Base-by-base conservation (phyloP, 352 stramenopile species). In the Globisporangium splendens region DNA sequence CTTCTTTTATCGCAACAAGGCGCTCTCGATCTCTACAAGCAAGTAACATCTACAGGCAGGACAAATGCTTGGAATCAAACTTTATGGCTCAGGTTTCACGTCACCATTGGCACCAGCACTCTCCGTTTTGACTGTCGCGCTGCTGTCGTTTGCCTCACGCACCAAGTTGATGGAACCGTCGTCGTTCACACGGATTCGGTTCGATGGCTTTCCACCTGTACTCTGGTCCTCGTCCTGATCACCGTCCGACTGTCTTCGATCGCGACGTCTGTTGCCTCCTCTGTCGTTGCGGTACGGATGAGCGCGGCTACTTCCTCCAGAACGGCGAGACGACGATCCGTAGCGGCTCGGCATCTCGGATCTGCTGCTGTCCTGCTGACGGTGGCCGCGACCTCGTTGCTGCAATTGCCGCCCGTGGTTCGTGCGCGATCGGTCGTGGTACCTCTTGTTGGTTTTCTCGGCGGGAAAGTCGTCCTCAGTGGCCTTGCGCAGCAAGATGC, bases 401-500 rank as follows among this genome's bases (percentile, higher is more conserved):
- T 56, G 49, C 13, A 56, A 22, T n/a, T 54, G 49, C 14, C 42
- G 50, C 7, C 52, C 35, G 12, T n/a, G n/a, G n/a, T 39, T 50
- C 6, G 43, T 20, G 35, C 55, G 33, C 42, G 63, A 64, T n/a
- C 82, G 79, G 28, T 83, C 72, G 56, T 92, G 82, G 68, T 92
- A 92, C 59, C 77, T 75, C 59, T 89, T 89, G 41, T 77, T 65
- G 11, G 72, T 61, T 61, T 94, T 94, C 63, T 94, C 84, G 0
- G 84, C 67, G 22, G 84, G 84, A 57, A 94, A 92, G 50, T 94
- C 84, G 20, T 92, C 78, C 33, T 76, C 68, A 0, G 82, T 94
- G 7, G 84, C 84, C 28, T 74, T 77, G 46, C 84, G 82, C 51
- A 94, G 51, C 21, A 94, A 59, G 20, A 94, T 15, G 8, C 84